These are phyloP conservation scores for Magnolia sinica DNA, from an alignment of 164 flowering plant genomes.

Conservation along the genomic window DNA sequence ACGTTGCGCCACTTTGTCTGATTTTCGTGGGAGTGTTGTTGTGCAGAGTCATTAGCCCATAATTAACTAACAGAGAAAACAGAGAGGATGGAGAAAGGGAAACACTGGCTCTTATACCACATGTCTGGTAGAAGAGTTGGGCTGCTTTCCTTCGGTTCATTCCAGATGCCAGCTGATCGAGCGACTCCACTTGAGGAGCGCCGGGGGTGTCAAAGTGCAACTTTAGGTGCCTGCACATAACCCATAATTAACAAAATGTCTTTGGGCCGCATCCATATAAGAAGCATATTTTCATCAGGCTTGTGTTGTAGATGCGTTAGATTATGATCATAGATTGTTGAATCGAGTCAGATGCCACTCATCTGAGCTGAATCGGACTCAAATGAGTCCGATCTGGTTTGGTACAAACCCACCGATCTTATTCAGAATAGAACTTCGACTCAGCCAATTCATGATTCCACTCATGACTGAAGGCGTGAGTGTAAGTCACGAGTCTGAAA, in stretches of 20 bases:
- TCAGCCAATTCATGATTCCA: too few relatives aligned
- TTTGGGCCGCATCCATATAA: background rate
- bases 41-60: background rate
- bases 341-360: too few relatives aligned
- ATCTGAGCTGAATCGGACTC: too few relatives aligned
- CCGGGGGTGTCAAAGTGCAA: slow-evolving; percentile 81
- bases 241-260: background rate
- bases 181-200: slow-evolving; percentile 53
- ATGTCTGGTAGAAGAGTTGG: slow-evolving; percentile 78
- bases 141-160: slow-evolving; percentile 74
- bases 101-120: slow-evolving; percentile 42
- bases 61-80: background rate
- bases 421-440: too few relatives aligned
- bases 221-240: slow-evolving; percentile 60
- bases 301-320: too few relatives aligned
- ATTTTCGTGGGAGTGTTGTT: background rate
- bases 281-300: too few relatives aligned
- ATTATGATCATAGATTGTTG: too few relatives aligned
- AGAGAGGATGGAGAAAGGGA: background rate
- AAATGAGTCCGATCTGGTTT: too few relatives aligned
- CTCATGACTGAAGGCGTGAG: too few relatives aligned
- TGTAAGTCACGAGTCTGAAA: too few relatives aligned
- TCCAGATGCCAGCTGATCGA: slow-evolving; percentile 65
- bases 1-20: background rate
- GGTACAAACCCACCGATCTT: too few relatives aligned